These are phyloP conservation scores for sorghum (Sorghum bicolor) DNA, from an alignment of 176 grass and related monocot genomes.

Conservation along the genomic window DNA sequence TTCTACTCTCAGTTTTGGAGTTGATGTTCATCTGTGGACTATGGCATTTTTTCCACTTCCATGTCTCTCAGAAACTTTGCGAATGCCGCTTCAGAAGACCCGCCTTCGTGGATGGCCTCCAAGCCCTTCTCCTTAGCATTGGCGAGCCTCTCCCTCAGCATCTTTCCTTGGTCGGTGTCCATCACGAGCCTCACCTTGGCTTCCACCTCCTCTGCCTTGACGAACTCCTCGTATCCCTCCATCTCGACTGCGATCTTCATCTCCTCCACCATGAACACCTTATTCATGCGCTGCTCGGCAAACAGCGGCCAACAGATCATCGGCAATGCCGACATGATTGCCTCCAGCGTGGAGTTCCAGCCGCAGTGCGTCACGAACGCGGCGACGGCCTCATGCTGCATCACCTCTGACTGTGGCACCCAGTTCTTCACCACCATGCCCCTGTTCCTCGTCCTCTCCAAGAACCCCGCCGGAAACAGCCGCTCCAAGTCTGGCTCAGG, in stretches of 20 bases:
- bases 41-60: not conserved
- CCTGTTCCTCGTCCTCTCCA: not conserved
- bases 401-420: not conserved
- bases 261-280: not conserved
- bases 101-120: not conserved
- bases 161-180: not conserved
- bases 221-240: not conserved
- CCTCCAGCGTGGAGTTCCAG: conserved; percentile 53
- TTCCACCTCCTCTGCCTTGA: not conserved
- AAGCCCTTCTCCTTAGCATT: not conserved
- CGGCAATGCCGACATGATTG: not conserved
- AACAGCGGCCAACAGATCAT: not conserved
- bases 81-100: not conserved
- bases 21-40: not conserved
- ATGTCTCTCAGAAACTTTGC: not conserved
- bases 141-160: not conserved
- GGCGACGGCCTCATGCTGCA: not conserved
- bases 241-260: not conserved
- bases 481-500: not conserved
- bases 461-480: not conserved
- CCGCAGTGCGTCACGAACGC: conserved; percentile 48
- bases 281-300: not conserved
- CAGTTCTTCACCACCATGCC: not conserved
- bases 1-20: not conserved
- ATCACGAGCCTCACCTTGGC: not conserved